phyloP scores from a whole-genome alignment of 192 early-diverging fungal species.

The Mycoemilia scoparia region DNA sequence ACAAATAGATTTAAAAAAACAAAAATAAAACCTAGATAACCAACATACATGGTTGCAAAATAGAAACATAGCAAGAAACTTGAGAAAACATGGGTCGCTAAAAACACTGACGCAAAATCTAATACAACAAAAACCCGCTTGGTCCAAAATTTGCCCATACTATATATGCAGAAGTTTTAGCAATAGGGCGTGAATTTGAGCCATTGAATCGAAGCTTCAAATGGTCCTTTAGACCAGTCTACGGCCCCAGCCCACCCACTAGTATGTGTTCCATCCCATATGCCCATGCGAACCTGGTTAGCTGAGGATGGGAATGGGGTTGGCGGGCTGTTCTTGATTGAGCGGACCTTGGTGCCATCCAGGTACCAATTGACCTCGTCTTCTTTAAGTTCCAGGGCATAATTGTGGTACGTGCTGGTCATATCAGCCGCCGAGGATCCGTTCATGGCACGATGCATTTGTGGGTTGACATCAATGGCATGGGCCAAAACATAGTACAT shows the following conservation, averaged over 20 bases:
- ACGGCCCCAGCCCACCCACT: conserved; percentile 12
- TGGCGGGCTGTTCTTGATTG: conserved; percentile 1
- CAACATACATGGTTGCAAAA: no score
- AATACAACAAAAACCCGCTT: no score
- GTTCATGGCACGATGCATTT: conserved; percentile 8
- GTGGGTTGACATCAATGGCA: conserved; percentile 11
- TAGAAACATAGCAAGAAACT: no score
- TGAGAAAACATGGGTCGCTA: no score
- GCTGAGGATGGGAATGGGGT: conserved; percentile 5
- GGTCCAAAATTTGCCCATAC: no score
- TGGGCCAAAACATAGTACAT: conserved; percentile 31
- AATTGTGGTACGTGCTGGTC: conserved; percentile 23
- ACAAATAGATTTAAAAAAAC: no score
- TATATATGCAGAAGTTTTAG: no score
- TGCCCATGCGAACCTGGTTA: conserved; percentile 6
- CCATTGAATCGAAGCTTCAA: conserved; percentile 2
- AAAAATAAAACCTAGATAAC: no score
- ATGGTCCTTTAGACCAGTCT: conserved; percentile 7
- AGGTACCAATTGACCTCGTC: conserved; percentile 30
- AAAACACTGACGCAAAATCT: no score
- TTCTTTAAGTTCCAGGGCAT: conserved; percentile 28
- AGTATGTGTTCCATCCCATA: conserved; percentile 14
- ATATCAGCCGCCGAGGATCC: conserved; percentile 12
- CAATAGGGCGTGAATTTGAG: conserved; percentile 6
- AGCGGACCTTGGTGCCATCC: conserved; percentile 14